Evolutionary conservation across 108 stramenopile species (phyloP).

Genomic region (Cylindrotheca fusiformis): DNA sequence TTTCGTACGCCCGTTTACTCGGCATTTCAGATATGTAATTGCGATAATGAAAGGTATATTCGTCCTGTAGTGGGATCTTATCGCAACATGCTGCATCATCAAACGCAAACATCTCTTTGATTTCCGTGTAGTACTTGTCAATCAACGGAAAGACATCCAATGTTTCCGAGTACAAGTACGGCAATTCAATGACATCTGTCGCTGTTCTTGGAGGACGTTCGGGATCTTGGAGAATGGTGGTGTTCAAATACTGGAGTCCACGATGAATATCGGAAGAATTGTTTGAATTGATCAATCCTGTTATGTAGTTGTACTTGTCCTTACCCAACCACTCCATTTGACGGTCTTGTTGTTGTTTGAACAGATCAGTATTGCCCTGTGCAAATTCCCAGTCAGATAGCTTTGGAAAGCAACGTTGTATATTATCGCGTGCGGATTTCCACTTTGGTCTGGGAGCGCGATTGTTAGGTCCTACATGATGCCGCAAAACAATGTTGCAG

Average conservation of each 20-base stretch:
- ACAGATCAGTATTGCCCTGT: constrained; percentile 20
- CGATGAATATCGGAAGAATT: constrained; percentile 1
- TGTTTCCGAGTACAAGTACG: constrained; percentile 2
- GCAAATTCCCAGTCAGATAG: constrained; percentile 21
- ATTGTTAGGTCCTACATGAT: constrained; percentile 18
- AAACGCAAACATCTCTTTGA: constrained; percentile 12
- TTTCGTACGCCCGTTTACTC: constrained; percentile 9
- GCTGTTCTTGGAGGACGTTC: background rate
- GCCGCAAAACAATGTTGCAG: constrained; percentile 15
- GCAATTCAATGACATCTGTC: background rate
- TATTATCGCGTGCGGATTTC: constrained; percentile 19
- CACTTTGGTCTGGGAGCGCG: constrained; percentile 23
- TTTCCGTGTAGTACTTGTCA: constrained; percentile 20
- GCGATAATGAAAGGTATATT: constrained; percentile 49
- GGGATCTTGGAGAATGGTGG: constrained; percentile 5
- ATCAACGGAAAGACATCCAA: constrained; percentile 18
- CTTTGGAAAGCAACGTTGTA: constrained; percentile 34
- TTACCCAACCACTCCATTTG: constrained; percentile 5
- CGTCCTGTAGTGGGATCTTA: constrained; percentile 9
- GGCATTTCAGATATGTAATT: constrained; percentile 61
- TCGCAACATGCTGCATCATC: constrained; percentile 27
- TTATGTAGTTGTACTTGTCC: constrained; percentile 4
- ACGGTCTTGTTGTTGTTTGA: background rate
- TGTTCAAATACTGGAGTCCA: constrained; percentile 4
- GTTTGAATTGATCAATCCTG: constrained; percentile 7